A percentile compares a stretch with the other conserved stretches of the same genome.
These are phyloP conservation scores for Russula compacta DNA, from an alignment of 768 basidiomycete genomes.

Conservation along the genomic window DNA sequence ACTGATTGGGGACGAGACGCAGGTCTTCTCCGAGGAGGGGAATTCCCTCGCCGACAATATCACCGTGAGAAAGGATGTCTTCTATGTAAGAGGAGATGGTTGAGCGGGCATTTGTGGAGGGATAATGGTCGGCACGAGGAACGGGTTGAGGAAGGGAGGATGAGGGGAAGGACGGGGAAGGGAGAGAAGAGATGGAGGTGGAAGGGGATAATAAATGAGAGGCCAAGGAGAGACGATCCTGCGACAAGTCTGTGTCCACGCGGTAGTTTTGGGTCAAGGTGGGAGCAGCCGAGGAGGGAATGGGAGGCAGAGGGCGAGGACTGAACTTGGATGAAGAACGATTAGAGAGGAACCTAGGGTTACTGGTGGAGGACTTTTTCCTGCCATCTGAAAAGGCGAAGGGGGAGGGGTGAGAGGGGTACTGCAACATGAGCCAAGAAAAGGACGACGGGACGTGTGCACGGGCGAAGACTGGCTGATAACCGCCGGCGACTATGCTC, in stretches of 20 bases:
- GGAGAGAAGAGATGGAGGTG: conserved; percentile 27
- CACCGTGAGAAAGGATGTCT: conserved; percentile 20
- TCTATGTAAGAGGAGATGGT: conserved; percentile 13
- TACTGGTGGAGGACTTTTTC: conserved; percentile 24
- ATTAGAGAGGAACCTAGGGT: conserved; percentile 17
- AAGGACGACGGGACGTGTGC: background rate
- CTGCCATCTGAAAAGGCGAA: conserved; percentile 28
- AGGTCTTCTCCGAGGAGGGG: conserved; percentile 47
- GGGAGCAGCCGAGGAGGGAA: background rate
- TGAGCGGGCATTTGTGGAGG: conserved; percentile 10
- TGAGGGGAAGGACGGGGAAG: conserved; percentile 27
- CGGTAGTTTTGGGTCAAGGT: conserved; percentile 19
- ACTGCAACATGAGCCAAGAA: conserved; percentile 29
- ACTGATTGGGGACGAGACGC: conserved; percentile 43
- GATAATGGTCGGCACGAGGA: conserved; percentile 20
- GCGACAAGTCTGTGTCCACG: conserved; percentile 22
- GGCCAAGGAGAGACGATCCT: conserved; percentile 29
- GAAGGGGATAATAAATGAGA: conserved; percentile 24
- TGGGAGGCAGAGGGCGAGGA: background rate
- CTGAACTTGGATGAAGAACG: conserved; percentile 1
- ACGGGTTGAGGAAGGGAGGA: conserved; percentile 22
- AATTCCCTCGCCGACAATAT: conserved; percentile 18
- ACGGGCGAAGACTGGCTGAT: conserved; percentile 24
- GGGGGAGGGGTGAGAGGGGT: conserved; percentile 28
- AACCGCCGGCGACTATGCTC: conserved; percentile 26